phyloP scores from a whole-genome alignment of 106 monocot genomes.

The Phalaenopsis aphrodite region DNA sequence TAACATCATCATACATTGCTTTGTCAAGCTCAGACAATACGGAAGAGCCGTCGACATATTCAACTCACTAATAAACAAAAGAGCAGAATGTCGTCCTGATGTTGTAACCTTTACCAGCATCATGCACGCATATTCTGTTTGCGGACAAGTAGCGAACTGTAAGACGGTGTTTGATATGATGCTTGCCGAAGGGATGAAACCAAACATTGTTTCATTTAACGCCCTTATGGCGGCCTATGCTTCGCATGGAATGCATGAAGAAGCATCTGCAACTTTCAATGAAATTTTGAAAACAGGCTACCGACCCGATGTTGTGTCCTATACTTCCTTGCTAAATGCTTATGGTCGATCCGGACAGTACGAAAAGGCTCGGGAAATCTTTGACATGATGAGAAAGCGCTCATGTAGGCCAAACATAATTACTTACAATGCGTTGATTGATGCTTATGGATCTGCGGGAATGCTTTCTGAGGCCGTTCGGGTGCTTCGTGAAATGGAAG shows the following conservation, averaged over 20 bases:
- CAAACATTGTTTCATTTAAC: slow-evolving; percentile 86
- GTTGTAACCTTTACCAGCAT: slow-evolving; percentile 82
- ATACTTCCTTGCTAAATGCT: slow-evolving; percentile 87
- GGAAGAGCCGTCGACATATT: slow-evolving; percentile 75
- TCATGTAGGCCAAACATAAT: slow-evolving; percentile 67
- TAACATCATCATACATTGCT: slow-evolving; percentile 84
- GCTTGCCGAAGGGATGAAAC: slow-evolving; percentile 80
- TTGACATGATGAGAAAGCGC: slow-evolving; percentile 60
- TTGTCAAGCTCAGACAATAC: slow-evolving; percentile 76
- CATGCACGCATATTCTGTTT: slow-evolving; percentile 76
- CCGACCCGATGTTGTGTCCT: slow-evolving; percentile 83
- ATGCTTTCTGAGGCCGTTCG: slow-evolving; percentile 66
- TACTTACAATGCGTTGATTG: slow-evolving; percentile 92
- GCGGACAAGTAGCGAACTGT: slow-evolving; percentile 87
- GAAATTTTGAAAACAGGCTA: slow-evolving; percentile 43
- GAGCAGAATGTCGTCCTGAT: slow-evolving; percentile 56
- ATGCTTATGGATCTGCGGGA: slow-evolving; percentile 87
- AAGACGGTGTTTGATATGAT: slow-evolving; percentile 87
- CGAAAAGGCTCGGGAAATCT: slow-evolving; percentile 61
- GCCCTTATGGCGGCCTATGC: slow-evolving; percentile 86
- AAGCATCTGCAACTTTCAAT: slow-evolving; percentile 59
- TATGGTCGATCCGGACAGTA: slow-evolving; percentile 84
- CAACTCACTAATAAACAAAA: slow-evolving; percentile 66
- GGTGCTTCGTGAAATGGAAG: slow-evolving; percentile 71
- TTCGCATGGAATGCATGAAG: slow-evolving; percentile 77